Base-by-base conservation (phyloP, 2,329 filamentous ascomycete species). In the Hypoxylon sp. region DNA sequence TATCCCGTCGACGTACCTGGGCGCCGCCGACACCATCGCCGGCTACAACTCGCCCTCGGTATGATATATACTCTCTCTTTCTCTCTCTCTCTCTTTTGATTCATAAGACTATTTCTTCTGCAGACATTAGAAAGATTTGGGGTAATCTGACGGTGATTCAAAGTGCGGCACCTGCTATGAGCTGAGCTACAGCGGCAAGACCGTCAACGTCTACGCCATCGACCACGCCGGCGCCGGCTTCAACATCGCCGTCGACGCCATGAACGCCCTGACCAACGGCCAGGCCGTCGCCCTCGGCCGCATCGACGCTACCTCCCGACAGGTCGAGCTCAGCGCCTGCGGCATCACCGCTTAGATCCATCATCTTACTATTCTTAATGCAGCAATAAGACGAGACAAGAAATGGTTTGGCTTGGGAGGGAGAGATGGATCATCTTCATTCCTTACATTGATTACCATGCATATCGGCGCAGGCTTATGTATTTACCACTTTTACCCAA, bases 121-220 rank as follows among this genome's bases (percentile, higher is more conserved):
- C 7, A 24, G 6, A 50, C 15, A 20, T 7, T n/a, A n/a, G n/a
- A n/a, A n/a, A n/a, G n/a, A n/a, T 26, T 26, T 26, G 24, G 24
- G 24, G 7, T 26, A 46, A 39, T 15, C 26, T 37, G 24, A 39
- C 44, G n/a, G n/a, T 24, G 47, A 56, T 22, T n/a, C 8, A 41
- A 17, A 79, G 75, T 89, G 87, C 77, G 87, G 87, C 51, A 82
- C 80, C 28, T 89, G 87, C 81, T 89, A 84, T 81, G 71, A 78
- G 61, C 78, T 88, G 58, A 80, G 77, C 13, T 89, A 83, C 75
- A 77, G 81, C 41, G 81, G 81, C 65, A 78, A 75, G 60, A 82
- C 76, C 57, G 80, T 89, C 78, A 81, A 83, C 74, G 76, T 89
- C 43, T 77, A 87, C 7, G 86, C 83, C 60, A 78, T 89, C 59